A percentile compares a stretch with the other conserved stretches of the same genome.
Conservation (phyloP, 2,329 filamentous ascomycete genomes). For the Paradendryphiella salina region DNA sequence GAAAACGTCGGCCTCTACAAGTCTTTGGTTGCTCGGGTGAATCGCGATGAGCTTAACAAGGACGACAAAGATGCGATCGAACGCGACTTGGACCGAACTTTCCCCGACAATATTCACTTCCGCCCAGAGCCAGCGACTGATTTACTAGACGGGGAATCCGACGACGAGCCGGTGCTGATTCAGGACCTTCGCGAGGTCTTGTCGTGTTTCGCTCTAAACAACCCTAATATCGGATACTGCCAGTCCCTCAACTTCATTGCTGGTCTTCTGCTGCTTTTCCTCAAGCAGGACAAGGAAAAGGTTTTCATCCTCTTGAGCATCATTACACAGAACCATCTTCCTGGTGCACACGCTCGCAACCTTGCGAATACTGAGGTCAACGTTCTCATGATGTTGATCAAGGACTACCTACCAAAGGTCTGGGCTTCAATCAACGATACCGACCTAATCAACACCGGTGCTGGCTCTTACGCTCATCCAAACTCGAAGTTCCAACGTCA, state of each 20-base stretch:
- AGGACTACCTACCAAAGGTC: constrained; percentile 77
- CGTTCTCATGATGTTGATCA: constrained; percentile 85
- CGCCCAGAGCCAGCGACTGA: constrained; percentile 61
- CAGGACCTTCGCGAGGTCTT: constrained; percentile 80
- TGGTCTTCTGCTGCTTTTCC: constrained; percentile 84
- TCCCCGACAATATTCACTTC: constrained; percentile 91
- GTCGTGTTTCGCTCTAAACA: constrained; percentile 87
- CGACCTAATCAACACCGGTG: constrained; percentile 52
- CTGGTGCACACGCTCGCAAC: constrained; percentile 87
- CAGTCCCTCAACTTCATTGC: constrained; percentile 95
- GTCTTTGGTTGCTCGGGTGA: constrained; percentile 67
- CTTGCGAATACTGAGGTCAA: constrained; percentile 93
- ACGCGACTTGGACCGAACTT: constrained; percentile 88
- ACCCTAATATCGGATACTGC: constrained; percentile 90
- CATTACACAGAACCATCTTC: constrained; percentile 84
- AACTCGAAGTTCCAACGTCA: constrained; percentile 56
- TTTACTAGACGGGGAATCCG: constrained; percentile 35
- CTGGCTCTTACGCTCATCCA: constrained; percentile 40
- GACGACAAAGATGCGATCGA: constrained; percentile 89
- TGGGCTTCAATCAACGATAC: constrained; percentile 89
- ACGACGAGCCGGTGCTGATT: constrained; percentile 74
- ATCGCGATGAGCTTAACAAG: constrained; percentile 63
- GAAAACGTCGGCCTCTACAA: constrained; percentile 69
- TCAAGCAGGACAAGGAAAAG: constrained; percentile 80
- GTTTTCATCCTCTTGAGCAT: constrained; percentile 92